Evolutionary conservation across 257 asterid genomes (phyloP).

Genomic region (Primulina tabacum): DNA sequence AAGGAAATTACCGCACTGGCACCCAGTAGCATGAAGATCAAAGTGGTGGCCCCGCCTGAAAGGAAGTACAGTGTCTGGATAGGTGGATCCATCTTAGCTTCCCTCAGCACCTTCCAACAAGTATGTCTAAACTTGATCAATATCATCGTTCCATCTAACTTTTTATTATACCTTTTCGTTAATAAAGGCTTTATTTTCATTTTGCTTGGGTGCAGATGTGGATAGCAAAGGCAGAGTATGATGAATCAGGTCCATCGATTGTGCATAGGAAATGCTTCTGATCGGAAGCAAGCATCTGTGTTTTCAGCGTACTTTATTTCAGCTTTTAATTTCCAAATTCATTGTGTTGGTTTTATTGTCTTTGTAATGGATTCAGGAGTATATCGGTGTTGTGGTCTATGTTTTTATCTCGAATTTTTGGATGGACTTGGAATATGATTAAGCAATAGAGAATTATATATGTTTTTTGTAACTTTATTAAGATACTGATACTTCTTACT

Average conservation of each 20-base stretch:
- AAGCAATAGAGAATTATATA: not conserved
- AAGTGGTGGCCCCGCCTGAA: conserved; percentile 39
- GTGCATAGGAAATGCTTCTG: conserved; percentile 41
- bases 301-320: conserved; percentile 12
- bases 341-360: conserved; percentile 2
- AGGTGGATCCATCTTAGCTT: conserved; percentile 37
- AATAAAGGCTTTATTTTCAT: not conserved
- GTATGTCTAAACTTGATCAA: conserved; percentile 2
- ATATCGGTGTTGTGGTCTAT: not conserved
- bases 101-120: conserved; percentile 39
- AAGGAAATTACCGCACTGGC: conserved; percentile 37
- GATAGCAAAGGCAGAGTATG: conserved; percentile 38
- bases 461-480: no score
- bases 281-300: not conserved
- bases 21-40: conserved; percentile 38
- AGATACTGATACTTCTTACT: no score
- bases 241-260: conserved; percentile 36
- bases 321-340: conserved; percentile 6
- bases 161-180: not conserved
- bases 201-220: conserved; percentile 28
- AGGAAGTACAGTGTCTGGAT: conserved; percentile 40
- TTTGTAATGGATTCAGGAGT: conserved; percentile 17
- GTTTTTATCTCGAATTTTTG: not conserved
- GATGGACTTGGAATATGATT: not conserved
- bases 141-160: not conserved